phyloP scores from a whole-genome alignment of 2,329 filamentous ascomycete genomes.

The Cadophora malorum region DNA sequence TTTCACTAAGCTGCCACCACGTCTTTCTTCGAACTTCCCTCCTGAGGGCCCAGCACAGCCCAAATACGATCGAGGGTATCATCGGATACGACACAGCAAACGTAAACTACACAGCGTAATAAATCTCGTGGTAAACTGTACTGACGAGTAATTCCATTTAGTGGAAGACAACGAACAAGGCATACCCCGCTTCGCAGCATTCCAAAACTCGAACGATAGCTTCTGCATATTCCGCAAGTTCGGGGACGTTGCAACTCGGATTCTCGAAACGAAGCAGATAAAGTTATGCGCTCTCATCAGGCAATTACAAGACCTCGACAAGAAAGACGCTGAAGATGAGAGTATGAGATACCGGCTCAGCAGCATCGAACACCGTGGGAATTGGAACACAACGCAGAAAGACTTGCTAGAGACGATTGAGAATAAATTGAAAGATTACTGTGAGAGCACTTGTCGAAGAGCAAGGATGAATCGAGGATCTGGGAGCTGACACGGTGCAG shows the following conservation, averaged over 20 bases:
- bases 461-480: background rate
- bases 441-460: conserved; percentile 12
- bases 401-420: conserved; percentile 26
- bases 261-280: conserved; percentile 26
- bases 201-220: conserved; percentile 28
- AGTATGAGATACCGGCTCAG: conserved; percentile 20
- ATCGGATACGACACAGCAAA: conserved; percentile 12
- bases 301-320: conserved; percentile 25
- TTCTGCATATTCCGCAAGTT: conserved; percentile 31
- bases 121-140: background rate
- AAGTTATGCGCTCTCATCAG: conserved; percentile 19
- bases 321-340: conserved; percentile 11
- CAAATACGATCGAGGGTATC: conserved; percentile 18
- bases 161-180: conserved; percentile 26
- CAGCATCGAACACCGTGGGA: conserved; percentile 17
- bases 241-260: conserved; percentile 14
- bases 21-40: background rate
- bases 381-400: conserved; percentile 20
- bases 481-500: conserved; percentile 17
- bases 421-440: conserved; percentile 25
- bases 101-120: background rate
- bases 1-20: conserved; percentile 2
- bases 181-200: conserved; percentile 24
- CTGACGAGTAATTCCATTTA: conserved; percentile 11
- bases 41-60: background rate